Evolutionary conservation across 805 yeast species (phyloP), one percentile per base, ranked within the genome.

Genomic region (Candida michaelii): DNA sequence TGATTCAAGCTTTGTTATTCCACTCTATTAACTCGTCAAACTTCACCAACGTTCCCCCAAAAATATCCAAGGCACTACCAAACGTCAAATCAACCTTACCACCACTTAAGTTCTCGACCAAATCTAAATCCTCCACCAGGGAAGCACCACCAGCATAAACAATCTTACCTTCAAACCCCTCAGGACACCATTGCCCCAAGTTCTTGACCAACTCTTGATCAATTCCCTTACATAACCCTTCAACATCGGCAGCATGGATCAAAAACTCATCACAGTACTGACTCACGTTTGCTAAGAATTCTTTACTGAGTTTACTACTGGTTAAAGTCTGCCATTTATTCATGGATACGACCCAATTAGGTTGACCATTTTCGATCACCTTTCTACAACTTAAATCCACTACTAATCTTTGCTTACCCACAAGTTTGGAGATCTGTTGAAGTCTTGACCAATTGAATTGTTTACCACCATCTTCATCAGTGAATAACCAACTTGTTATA

Each of bases 91-190:
- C 98, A 11, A 93, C 96, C 54, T 77, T 83, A 2, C 96, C 96
- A 2, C 65, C 55, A 58, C 97, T 88, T 55, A 93, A 66, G 33
- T 60, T 47, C 8, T 80, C 62, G 2, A 93, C 98, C 18, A 74
- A 65, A 4, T 66, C 71, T 48, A 93, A 72, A 59, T 93, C 99
- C 0, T 65, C 60, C 0, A 86, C 58, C 59, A 77, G 76, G 53
- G 80, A 83, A 18, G 97, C 99, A 3, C 99, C 99, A 11, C 99
- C 99, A 23, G 99, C 99, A 61, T 93, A 93, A 2, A 91, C 96
- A 4, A 88, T 80, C 25, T 85, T 89, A 2, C 86, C 72, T 19
- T 74, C 77, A 42, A 69, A 69, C 1, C 71, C 73, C 0, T 40
- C 16, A 2, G 74, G 76, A 49, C 80, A 74, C 98, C 98, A 93